phyloP scores from a whole-genome alignment of 2,329 filamentous ascomycete genomes.

The Calonectria hongkongensis region DNA sequence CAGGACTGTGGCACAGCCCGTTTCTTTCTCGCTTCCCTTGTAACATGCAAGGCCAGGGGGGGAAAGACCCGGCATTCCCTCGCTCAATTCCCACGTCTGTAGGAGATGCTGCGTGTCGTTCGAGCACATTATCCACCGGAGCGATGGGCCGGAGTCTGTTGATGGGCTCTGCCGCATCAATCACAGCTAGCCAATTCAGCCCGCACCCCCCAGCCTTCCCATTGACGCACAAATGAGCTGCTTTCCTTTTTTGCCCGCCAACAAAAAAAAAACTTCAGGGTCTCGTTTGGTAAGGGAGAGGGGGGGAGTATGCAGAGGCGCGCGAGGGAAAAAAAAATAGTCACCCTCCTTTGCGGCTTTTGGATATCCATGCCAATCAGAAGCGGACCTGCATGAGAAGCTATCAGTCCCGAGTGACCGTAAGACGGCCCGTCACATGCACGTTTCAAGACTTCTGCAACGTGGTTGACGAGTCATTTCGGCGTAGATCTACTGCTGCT shows the following conservation, averaged over 20 bases:
- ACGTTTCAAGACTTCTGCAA: constrained; percentile 27
- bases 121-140: constrained; percentile 26
- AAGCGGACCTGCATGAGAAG: constrained; percentile 45
- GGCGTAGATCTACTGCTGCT: constrained; percentile 40
- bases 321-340: background rate
- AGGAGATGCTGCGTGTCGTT: constrained; percentile 36
- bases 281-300: background rate
- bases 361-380: constrained; percentile 48
- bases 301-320: background rate
- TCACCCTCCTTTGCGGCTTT: background rate
- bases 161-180: constrained; percentile 51
- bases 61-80: constrained; percentile 9
- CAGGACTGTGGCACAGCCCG: constrained; percentile 11
- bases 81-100: constrained; percentile 34
- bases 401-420: constrained; percentile 24
- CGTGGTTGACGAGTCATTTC: constrained; percentile 43
- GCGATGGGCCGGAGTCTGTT: constrained; percentile 11
- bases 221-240: constrained; percentile 56
- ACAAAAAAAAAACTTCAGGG: constrained; percentile 9
- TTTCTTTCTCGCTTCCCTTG: background rate
- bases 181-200: constrained; percentile 42
- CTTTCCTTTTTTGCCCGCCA: constrained; percentile 15
- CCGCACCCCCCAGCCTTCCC: constrained; percentile 30
- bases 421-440: constrained; percentile 32
- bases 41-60: constrained; percentile 39